These are phyloP conservation scores for Fusarium albosuccineum DNA, from an alignment of 2,329 filamentous ascomycete species.

Conservation along the genomic window DNA sequence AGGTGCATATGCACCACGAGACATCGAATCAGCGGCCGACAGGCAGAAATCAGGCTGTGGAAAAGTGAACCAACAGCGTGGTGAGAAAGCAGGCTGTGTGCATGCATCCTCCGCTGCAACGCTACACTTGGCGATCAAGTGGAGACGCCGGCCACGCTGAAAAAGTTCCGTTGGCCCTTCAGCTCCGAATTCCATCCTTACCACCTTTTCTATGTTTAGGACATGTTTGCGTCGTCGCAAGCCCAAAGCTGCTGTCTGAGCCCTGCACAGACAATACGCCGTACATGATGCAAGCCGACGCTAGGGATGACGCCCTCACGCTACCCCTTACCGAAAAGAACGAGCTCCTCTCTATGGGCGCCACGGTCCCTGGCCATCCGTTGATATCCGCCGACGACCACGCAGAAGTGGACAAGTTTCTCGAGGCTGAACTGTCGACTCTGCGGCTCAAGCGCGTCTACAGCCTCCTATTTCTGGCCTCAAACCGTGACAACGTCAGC, in stretches of 20 bases:
- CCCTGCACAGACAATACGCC: background rate
- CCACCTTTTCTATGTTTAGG: background rate
- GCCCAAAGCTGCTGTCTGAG: background rate
- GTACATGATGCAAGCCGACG: background rate
- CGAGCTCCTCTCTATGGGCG: background rate
- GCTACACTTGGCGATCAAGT: too few relatives aligned
- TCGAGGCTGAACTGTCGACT: constrained; percentile 13
- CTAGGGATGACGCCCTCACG: background rate
- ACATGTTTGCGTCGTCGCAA: background rate
- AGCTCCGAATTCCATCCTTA: too few relatives aligned
- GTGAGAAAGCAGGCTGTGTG: too few relatives aligned
- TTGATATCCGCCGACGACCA: constrained; percentile 4
- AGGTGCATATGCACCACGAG: too few relatives aligned
- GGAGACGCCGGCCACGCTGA: too few relatives aligned
- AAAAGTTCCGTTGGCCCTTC: too few relatives aligned
- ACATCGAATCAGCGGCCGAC: too few relatives aligned
- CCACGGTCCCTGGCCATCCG: constrained; percentile 14
- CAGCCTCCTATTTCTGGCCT: constrained; percentile 18
- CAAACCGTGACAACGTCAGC: constrained; percentile 42
- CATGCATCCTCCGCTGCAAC: too few relatives aligned
- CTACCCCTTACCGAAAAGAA: constrained; percentile 1
- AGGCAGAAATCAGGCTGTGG: too few relatives aligned
- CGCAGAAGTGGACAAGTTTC: constrained; percentile 10
- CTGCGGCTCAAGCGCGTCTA: constrained; percentile 9
- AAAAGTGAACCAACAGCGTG: too few relatives aligned